Percentiles rank a stretch among this genome's conserved stretches.
phyloP scores from a whole-genome alignment of 108 stramenopile species.

The Nitzschia inconspicua region DNA sequence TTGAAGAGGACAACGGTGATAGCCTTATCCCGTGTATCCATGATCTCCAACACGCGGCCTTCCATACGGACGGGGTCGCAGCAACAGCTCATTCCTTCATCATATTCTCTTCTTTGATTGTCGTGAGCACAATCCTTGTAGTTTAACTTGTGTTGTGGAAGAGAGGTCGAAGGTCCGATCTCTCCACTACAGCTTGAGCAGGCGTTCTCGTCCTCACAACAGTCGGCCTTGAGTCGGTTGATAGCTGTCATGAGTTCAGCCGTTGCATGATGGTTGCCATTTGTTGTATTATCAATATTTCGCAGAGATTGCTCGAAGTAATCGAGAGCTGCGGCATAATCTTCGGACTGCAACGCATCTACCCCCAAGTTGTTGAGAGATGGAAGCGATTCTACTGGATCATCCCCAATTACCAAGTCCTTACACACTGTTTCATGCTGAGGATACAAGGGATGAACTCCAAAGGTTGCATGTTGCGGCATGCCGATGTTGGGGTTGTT shows the following conservation, averaged over 20 bases:
- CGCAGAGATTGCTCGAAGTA: constrained; percentile 14
- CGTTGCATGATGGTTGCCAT: not conserved
- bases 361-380: constrained; percentile 38
- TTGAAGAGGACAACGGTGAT: constrained; percentile 48
- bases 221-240: too few relatives aligned
- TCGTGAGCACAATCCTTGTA: not conserved
- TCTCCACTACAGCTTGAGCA: not conserved
- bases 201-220: not conserved
- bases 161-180: not conserved
- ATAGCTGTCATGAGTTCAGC: not conserved
- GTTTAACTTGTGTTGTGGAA: not conserved
- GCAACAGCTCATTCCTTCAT: constrained; percentile 60
- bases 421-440: too few relatives aligned
- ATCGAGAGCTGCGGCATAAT: constrained; percentile 11
- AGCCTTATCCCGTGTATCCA: constrained; percentile 16
- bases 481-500: too few relatives aligned
- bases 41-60: not conserved
- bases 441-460: too few relatives aligned
- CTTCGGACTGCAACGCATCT: constrained; percentile 6
- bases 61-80: constrained; percentile 33
- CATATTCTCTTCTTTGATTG: constrained; percentile 57
- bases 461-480: too few relatives aligned
- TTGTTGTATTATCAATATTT: constrained; percentile 2
- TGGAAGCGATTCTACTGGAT: constrained; percentile 21
- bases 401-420: not conserved